A percentile compares a stretch with the other conserved stretches of the same genome.
These are phyloP conservation scores for Botrytis cinerea DNA, from an alignment of 2,329 filamentous ascomycete species.

Conservation along the genomic window DNA sequence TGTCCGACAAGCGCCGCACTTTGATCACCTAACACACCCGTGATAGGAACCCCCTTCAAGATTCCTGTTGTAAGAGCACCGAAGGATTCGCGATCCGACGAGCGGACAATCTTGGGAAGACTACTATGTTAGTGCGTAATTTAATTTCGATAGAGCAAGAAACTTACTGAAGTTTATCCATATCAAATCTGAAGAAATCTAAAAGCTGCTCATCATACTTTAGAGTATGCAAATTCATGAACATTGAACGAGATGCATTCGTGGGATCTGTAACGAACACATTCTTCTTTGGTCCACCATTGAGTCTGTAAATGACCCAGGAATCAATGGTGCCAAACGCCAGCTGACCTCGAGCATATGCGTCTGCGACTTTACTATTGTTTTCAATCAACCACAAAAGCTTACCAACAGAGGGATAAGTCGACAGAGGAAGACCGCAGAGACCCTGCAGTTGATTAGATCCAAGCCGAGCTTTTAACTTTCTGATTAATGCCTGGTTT, in stretches of 20 bases:
- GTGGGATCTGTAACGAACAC: conserved; percentile 82
- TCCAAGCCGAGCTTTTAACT: conserved; percentile 67
- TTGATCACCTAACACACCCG: conserved; percentile 79
- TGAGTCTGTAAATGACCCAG: conserved; percentile 84
- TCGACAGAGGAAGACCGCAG: conserved; percentile 82
- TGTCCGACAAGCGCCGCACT: conserved; percentile 80
- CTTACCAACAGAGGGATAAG: conserved; percentile 86
- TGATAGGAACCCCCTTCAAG: conserved; percentile 68
- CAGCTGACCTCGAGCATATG: conserved; percentile 74
- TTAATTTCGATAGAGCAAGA: not conserved
- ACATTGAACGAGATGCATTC: conserved; percentile 91
- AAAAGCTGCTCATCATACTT: conserved; percentile 78
- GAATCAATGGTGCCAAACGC: conserved; percentile 87
- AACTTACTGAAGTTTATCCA: conserved; percentile 45
- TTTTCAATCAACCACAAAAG: conserved; percentile 80
- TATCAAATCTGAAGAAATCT: conserved; percentile 73
- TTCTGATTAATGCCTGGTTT: conserved; percentile 70
- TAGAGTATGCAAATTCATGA: conserved; percentile 82
- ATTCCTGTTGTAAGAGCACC: conserved; percentile 62
- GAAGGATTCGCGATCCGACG: conserved; percentile 68
- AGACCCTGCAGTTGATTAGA: conserved; percentile 69
- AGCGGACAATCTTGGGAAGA: conserved; percentile 79
- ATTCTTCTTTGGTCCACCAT: conserved; percentile 65
- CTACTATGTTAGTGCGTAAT: conserved; percentile 1
- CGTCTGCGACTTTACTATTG: conserved; percentile 65